Conservation (phyloP, 140 eudicot species). For the Oenanthe javanica region DNA sequence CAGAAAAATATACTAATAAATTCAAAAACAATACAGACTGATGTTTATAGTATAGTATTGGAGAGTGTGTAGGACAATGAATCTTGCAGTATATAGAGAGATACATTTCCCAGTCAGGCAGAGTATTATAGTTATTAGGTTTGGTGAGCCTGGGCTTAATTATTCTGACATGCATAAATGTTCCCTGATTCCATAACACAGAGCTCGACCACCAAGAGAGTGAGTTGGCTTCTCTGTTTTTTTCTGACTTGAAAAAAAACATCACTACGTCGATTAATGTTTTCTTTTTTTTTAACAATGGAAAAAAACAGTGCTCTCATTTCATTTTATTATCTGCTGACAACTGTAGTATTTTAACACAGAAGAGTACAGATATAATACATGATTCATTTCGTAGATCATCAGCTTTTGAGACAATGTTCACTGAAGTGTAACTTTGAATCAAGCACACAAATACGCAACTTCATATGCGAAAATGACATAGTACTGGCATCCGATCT, state of each 20-base stretch:
- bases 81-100: too few relatives aligned
- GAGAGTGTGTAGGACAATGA: too few relatives aligned
- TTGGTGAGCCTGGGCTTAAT: background rate
- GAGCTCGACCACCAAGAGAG: background rate
- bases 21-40: background rate
- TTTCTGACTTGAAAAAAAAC: background rate
- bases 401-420: background rate
- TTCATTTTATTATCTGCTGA: background rate
- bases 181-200: background rate
- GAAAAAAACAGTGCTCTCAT: background rate
- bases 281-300: too few relatives aligned
- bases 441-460: too few relatives aligned
- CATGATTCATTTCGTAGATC: background rate
- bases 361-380: too few relatives aligned
- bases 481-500: too few relatives aligned
- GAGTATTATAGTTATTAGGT: background rate
- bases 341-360: background rate
- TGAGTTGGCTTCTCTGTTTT: too few relatives aligned
- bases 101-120: background rate
- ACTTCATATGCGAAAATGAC: too few relatives aligned
- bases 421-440: too few relatives aligned
- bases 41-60: too few relatives aligned
- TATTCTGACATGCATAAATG: background rate
- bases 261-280: too few relatives aligned
- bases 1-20: too few relatives aligned